These are phyloP conservation scores for Xylaria sp. DNA, from an alignment of 2,329 filamentous ascomycete species.

Conservation along the genomic window DNA sequence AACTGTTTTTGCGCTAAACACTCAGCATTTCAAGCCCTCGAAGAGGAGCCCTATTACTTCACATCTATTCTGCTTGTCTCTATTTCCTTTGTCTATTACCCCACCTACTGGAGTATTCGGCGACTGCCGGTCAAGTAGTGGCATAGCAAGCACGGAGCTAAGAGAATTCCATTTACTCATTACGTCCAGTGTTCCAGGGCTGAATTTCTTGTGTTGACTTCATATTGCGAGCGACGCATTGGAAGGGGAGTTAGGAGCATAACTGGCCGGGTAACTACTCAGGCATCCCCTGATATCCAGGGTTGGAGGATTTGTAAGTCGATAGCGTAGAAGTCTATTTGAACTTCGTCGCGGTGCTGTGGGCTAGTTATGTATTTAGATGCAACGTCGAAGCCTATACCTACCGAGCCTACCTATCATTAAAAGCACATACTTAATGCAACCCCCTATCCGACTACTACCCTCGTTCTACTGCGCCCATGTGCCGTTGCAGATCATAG, in stretches of 20 bases:
- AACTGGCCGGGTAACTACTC: slow-evolving; percentile 13
- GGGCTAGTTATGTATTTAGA: slow-evolving; percentile 27
- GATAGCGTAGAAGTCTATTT: slow-evolving; percentile 15
- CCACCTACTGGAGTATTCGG: slow-evolving; percentile 6
- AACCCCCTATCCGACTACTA: slow-evolving; percentile 16
- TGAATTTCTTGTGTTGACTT: slow-evolving; percentile 33
- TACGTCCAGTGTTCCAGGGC: slow-evolving; percentile 30
- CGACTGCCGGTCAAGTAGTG: slow-evolving; percentile 6
- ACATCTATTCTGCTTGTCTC: slow-evolving; percentile 22
- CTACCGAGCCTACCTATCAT: slow-evolving; percentile 2
- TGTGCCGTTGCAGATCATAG: slow-evolving; percentile 18
- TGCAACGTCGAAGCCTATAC: slow-evolving; percentile 15
- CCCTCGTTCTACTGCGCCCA: slow-evolving; percentile 11
- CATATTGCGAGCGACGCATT: slow-evolving; percentile 37
- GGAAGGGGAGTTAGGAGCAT: slow-evolving; percentile 32
- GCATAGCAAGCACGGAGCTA: slow-evolving; percentile 28
- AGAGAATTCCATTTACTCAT: slow-evolving; percentile 34
- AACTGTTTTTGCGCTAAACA: slow-evolving; percentile 24
- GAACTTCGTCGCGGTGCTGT: slow-evolving; percentile 11
- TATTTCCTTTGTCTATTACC: slow-evolving; percentile 31
- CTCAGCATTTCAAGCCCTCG: slow-evolving; percentile 28
- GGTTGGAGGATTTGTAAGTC: slow-evolving; percentile 17
- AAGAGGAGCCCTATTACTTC: slow-evolving; percentile 20
- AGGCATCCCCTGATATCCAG: slow-evolving; percentile 17
- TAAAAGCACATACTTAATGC: slow-evolving; percentile 17